Evolutionary conservation across 176 grass and related monocot genomes (phyloP).

Genomic region (Cymbopogon citratus): DNA sequence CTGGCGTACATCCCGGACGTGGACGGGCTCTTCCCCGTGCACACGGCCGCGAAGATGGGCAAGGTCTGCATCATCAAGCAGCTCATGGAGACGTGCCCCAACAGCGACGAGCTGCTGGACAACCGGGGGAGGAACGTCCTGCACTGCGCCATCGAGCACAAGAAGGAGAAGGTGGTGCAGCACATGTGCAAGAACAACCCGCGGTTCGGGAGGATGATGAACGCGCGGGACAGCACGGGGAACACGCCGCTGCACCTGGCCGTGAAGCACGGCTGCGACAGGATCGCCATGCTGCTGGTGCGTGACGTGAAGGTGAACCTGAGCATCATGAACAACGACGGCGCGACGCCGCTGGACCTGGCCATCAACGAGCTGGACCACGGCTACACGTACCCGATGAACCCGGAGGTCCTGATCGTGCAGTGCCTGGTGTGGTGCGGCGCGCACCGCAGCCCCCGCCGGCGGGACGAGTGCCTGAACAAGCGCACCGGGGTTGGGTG

Average conservation of each 20-base stretch:
- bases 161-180: conserved; percentile 15
- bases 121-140: conserved; percentile 31
- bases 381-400: conserved; percentile 18
- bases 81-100: conserved; percentile 22
- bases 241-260: conserved; percentile 54
- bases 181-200: conserved; percentile 14
- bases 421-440: conserved; percentile 41
- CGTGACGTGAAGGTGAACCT: conserved; percentile 5
- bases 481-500: background rate
- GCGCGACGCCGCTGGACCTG: conserved; percentile 35
- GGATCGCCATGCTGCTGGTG: background rate
- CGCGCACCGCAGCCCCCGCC: conserved; percentile 20
- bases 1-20: conserved; percentile 29
- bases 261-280: background rate
- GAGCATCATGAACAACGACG: conserved; percentile 39
- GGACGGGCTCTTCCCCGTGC: conserved; percentile 35
- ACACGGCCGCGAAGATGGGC: conserved; percentile 40
- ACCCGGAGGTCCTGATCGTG: conserved; percentile 29
- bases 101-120: conserved; percentile 41
- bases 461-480: conserved; percentile 13
- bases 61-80: conserved; percentile 13
- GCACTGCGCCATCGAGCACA: conserved; percentile 29
- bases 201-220: conserved; percentile 25
- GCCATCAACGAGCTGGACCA: conserved; percentile 13
- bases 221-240: conserved; percentile 18